Evolutionary conservation across 768 basidiomycete species (phyloP).

Genomic region (Chalciporus sphaerocephalus): DNA sequence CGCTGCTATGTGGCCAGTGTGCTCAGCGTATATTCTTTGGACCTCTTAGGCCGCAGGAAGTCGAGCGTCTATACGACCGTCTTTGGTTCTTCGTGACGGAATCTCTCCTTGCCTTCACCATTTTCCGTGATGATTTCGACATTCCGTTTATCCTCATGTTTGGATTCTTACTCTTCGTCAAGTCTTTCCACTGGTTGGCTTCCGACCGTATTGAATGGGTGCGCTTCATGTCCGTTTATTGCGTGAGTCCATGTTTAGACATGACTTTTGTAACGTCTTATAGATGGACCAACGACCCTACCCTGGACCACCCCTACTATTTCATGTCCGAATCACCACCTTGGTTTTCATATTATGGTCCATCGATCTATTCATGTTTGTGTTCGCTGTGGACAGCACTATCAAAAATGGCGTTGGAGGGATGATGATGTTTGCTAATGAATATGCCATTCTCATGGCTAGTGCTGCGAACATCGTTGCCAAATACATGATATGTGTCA

Average conservation of each 20-base stretch:
- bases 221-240: constrained; percentile 21
- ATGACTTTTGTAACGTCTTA: neutral
- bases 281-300: constrained; percentile 97
- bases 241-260: constrained; percentile 1
- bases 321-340: constrained; percentile 77
- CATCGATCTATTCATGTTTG: constrained; percentile 73
- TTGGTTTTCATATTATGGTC: constrained; percentile 73
- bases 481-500: constrained; percentile 77
- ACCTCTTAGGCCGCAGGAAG: constrained; percentile 75
- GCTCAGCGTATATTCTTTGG: constrained; percentile 92
- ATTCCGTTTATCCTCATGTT: constrained; percentile 92
- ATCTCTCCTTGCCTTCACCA: constrained; percentile 91
- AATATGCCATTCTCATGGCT: constrained; percentile 88
- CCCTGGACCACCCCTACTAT: constrained; percentile 75
- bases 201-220: constrained; percentile 97
- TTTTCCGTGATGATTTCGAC: constrained; percentile 94
- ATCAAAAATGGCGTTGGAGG: constrained; percentile 76
- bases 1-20: constrained; percentile 69
- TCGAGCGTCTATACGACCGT: constrained; percentile 95
- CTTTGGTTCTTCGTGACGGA: constrained; percentile 98
- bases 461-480: constrained; percentile 71
- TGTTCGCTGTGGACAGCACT: constrained; percentile 77
- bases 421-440: constrained; percentile 93
- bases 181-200: constrained; percentile 97
- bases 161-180: constrained; percentile 88